Base-by-base conservation (phyloP, 495 filamentous ascomycete species). In the Bacidia rubella region DNA sequence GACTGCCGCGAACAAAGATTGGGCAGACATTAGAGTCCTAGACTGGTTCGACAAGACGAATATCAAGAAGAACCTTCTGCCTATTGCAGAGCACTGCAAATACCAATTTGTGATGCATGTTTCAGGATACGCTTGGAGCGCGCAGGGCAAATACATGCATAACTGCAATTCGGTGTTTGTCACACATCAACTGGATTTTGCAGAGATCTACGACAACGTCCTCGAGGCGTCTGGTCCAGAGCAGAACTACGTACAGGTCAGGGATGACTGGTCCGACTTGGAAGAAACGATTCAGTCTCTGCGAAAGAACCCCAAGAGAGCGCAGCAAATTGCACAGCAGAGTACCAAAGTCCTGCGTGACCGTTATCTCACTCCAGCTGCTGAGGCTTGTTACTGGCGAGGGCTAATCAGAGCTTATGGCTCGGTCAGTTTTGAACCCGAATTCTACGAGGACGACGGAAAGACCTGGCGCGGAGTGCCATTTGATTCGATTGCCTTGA, bases 351-450 rank as follows among this genome's bases (percentile, higher is more conserved):
- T 68, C 17, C 81, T 83, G 57, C 60, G 77, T 2, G 75, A 80
- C 54, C 68, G 77, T 9, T 80, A 81, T 58, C 64, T 79, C 26
- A 81, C 79, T 17, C 75, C 76, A 0, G 78, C 80, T 10, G 78
- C 78, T 0, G 73, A 79, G 60, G 67, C 73, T 1, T 82, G 77
- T 49, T 80, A 82, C 57, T 82, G 79, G 79, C 66, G 79, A 20
- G 57, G 68, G 45, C 55, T 83, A 62, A 58, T 82, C 2, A 60
- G 61, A 20, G 62, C 60, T 26, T 82, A 75, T 68, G 69, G 66
- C 1, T 59, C 57, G 12, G 70, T 74, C 53, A 64, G 62, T 39
- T 72, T 74, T 57, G 67, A 68, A 62, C 70, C 70, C 1, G 60
- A 65, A 1, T 54, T 71, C 26, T 66, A 66, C 51, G 62, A 67